Evolutionary conservation across 1,284 basidiomycete genomes (phyloP), one percentile per base, ranked within the genome.

Genomic region (Sanghuangporus weigelae): DNA sequence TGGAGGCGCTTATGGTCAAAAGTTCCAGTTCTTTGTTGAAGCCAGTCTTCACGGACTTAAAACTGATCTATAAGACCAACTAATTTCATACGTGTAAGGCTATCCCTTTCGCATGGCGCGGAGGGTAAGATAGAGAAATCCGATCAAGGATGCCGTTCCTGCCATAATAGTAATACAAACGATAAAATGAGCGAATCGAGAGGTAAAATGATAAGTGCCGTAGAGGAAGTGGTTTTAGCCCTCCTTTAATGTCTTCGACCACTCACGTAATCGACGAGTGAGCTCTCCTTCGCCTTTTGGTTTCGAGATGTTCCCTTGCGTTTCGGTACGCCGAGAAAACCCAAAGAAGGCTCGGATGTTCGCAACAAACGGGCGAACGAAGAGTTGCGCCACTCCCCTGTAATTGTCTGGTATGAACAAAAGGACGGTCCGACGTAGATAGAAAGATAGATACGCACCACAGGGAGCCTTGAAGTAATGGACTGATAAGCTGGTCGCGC

Each of bases 401-500:
- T 10, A 50, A 57, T 10, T 39, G 21, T n/a, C 31, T 3, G 40
- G 57, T 63, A 39, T 50, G 49, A 8, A 26, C 63, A 64, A 53
- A 40, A 60, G 16, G 6, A 5, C 14, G 8, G 11, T 35, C 38
- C 31, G 36, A 36, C 35, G 42, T 8, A 19, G 31, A 67, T 63
- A 39, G 59, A 49, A 35, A 50, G 19, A 39, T 57, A 38, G 38
- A 58, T 10, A 72, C 79, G 63, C 67, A 89, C 89, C 88, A 89
- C 26, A 88, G 68, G n/a, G 81, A 77, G n/a, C 89, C 89, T 70
- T 90, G 89, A 38, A 86, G 56, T 16, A 91, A 71, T 2, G 89
- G 89, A 67, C 82, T 83, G 65, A 90, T 73, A 50, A 90, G 75
- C 69, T 90, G 88, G 73, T 90, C 89, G 61, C 84, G 77, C 7